A percentile compares a stretch with the other conserved stretches of the same genome.
phyloP scores from a whole-genome alignment of 345 rosid species.

The Gossypium australe region DNA sequence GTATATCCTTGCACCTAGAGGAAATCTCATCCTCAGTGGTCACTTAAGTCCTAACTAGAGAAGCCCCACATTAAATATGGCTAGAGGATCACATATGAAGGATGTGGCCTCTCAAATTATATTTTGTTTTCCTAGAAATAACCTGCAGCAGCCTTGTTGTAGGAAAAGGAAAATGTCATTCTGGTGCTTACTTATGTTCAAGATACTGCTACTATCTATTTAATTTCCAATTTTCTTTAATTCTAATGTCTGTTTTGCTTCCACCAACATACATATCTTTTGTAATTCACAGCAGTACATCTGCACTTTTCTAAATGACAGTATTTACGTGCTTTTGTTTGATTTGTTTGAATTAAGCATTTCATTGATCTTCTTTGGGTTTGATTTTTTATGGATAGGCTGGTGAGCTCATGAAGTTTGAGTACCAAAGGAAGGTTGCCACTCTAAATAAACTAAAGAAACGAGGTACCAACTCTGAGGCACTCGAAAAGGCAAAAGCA shows the following conservation, averaged over 20 bases:
- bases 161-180: not conserved
- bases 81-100: not conserved
- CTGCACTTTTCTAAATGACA: not conserved
- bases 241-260: not conserved
- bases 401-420: slow-evolving; percentile 87
- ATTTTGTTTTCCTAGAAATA: slow-evolving; percentile 4
- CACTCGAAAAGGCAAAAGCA: slow-evolving; percentile 84
- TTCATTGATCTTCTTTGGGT: slow-evolving; percentile 21
- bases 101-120: not conserved
- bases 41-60: not conserved
- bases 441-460: slow-evolving; percentile 65
- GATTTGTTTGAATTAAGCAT: not conserved
- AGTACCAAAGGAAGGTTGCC: slow-evolving; percentile 80
- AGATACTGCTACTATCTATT: not conserved
- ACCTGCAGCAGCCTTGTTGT: not conserved
- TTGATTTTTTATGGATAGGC: slow-evolving; percentile 48
- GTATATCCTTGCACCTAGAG: not conserved
- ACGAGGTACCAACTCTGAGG: slow-evolving; percentile 61
- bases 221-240: not conserved
- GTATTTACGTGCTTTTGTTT: not conserved
- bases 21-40: not conserved
- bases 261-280: not conserved
- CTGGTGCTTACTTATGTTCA: not conserved
- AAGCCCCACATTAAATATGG: not conserved
- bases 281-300: not conserved